Evolutionary conservation across 495 filamentous ascomycete genomes (phyloP), one percentile per base, ranked within the genome.

Genomic region (Hypoxylon trugodes): DNA sequence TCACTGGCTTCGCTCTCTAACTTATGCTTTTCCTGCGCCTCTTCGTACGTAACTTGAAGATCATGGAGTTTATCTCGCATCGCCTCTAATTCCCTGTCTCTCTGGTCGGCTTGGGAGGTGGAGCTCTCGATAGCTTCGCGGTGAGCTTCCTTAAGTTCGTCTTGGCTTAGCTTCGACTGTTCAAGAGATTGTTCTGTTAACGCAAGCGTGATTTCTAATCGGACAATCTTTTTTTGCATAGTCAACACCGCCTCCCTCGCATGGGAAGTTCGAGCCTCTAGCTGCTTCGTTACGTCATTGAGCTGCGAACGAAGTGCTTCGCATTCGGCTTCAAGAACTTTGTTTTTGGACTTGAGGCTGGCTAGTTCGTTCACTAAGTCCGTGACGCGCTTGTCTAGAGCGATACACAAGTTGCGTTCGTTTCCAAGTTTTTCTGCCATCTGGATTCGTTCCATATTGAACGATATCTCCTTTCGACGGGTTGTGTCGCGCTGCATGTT

Each of bases 351-450:
- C n/a, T n/a, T 42, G 12, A 59, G 55, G n/a, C 35, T 24, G 35
- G 35, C 36, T 13, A 59, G 5, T 19, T 59, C 46, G 4, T 59
- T n/a, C 19, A 40, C 35, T 7, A 59, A 37, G 16, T 8, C 9
- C 12, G 16, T 6, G 36, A 50, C 12, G 33, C 55, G 45, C 49
- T 24, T 37, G 35, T 59, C 55, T 18, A 59, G 28, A 25, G 41
- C 46, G 2, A 4, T 26, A 7, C 24, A 38, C n/a, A 33, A 10
- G 19, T 59, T 42, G 16, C 26, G 55, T 19, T 59, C 45, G 9
- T 42, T 50, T 22, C 55, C 43, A 16, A 59, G 36, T 28, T 59
- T 35, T 19, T 50, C 46, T 19, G 55, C 55, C 4, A 59, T 26
- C 12, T 59, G 35, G 28, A 59, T 59, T 15, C 55, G 55, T 36